Conservation (phyloP, 495 filamentous ascomycete species). For the Umbilicaria muhlenbergii region DNA sequence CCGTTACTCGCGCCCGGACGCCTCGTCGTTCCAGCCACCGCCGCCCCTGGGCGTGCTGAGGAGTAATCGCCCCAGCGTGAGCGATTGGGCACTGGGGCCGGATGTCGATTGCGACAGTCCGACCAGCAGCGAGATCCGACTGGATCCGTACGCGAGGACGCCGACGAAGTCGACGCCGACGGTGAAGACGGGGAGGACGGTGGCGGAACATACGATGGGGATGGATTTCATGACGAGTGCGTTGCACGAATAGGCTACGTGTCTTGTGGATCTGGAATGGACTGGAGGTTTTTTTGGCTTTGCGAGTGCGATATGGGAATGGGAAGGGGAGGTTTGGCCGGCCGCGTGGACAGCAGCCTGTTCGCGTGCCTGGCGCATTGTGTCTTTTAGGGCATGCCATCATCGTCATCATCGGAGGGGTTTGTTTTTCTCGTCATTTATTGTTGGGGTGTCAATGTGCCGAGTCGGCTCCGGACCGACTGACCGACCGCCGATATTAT, state of each 20-base stretch:
- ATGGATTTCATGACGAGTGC: constrained; percentile 17
- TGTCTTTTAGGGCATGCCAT: no score
- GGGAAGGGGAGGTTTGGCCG: no score
- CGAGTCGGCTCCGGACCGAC: no score
- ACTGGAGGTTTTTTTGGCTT: no score
- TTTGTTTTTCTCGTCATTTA: no score
- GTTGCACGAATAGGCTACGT: constrained; percentile 1
- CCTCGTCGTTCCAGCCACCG: constrained; percentile 10
- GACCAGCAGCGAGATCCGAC: constrained; percentile 9
- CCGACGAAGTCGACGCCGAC: constrained; percentile 7
- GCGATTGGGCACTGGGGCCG: constrained; percentile 15
- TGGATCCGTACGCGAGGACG: constrained; percentile 12
- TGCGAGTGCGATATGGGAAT: no score
- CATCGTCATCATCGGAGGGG: no score
- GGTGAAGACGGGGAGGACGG: constrained; percentile 8
- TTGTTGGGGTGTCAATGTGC: no score
- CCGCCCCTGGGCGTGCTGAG: constrained; percentile 10
- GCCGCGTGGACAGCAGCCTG: no score
- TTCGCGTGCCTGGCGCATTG: no score
- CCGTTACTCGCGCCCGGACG: neutral
- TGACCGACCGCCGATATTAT: no score
- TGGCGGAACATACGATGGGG: constrained; percentile 9
- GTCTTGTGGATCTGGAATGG: no score
- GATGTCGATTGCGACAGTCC: constrained; percentile 12
- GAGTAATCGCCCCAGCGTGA: constrained; percentile 13